These are phyloP conservation scores for Vicia sativa DNA, from an alignment of 306 rosid species.

Conservation along the genomic window DNA sequence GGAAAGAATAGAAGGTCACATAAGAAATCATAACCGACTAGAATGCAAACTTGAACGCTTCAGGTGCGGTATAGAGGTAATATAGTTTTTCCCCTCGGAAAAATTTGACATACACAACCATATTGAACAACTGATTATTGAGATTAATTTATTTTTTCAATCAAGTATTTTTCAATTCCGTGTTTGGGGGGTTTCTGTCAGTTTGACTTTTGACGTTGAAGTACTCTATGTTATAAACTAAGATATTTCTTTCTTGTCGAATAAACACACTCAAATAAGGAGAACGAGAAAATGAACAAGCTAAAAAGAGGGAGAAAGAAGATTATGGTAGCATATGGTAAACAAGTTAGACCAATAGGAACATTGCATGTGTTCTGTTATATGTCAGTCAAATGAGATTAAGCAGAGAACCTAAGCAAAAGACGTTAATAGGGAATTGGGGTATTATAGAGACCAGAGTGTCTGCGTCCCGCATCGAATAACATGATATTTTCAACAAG, in stretches of 20 bases:
- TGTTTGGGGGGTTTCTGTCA: neutral
- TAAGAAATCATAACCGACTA: conserved; percentile 1
- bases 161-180: neutral
- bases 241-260: conserved; percentile 16
- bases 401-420: conserved; percentile 6
- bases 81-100: conserved; percentile 4
- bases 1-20: conserved; percentile 21
- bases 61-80: conserved; percentile 15
- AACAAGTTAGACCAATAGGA: conserved; percentile 1
- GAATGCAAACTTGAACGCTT: conserved; percentile 24
- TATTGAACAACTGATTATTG: conserved; percentile 13
- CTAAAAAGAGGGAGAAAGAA: conserved; percentile 18
- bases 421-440: neutral
- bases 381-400: conserved; percentile 7
- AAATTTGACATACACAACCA: conserved; percentile 10
- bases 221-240: conserved; percentile 9
- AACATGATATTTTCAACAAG: neutral
- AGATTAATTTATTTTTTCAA: neutral
- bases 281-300: conserved; percentile 25
- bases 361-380: neutral
- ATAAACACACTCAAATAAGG: neutral
- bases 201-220: neutral
- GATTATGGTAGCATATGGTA: neutral
- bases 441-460: neutral
- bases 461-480: neutral